Evolutionary conservation across 306 rosid genomes (phyloP).

Genomic region (Dalbergia cochinchinensis): DNA sequence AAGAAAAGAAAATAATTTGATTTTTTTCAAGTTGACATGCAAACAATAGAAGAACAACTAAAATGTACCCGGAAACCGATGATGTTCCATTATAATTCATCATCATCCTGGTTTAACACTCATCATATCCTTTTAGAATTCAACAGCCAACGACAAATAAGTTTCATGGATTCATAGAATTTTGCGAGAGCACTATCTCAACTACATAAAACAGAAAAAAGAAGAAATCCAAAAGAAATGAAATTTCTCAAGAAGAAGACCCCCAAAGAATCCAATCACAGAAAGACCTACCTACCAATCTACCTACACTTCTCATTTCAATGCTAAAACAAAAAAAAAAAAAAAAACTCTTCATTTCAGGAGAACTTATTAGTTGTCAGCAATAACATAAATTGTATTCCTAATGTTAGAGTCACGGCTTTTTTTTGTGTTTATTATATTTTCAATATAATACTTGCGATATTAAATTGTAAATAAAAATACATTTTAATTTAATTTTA

Average conservation of each 20-base stretch:
- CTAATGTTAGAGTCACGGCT: too few relatives aligned
- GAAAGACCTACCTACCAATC: background rate
- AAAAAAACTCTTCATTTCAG: too few relatives aligned
- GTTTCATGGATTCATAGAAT: background rate
- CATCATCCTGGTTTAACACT: background rate
- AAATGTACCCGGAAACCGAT: background rate
- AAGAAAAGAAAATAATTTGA: too few relatives aligned
- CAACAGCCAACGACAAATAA: background rate
- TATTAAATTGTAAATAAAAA: too few relatives aligned
- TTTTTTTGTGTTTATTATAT: too few relatives aligned
- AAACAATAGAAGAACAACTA: too few relatives aligned
- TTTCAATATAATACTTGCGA: too few relatives aligned
- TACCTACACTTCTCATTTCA: background rate
- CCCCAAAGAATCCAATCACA: background rate
- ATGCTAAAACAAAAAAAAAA: background rate
- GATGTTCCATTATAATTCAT: background rate
- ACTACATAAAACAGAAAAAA: too few relatives aligned
- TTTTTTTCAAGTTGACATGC: too few relatives aligned
- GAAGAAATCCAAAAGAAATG: background rate
- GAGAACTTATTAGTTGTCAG: background rate
- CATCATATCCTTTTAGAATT: background rate
- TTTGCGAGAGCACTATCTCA: background rate
- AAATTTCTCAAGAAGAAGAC: background rate
- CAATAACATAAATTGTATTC: too few relatives aligned
- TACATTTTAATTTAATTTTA: too few relatives aligned